Percentiles rank a stretch among this genome's conserved stretches.
phyloP scores from a whole-genome alignment of 805 yeast species.

The Myxozyma neotropica region DNA sequence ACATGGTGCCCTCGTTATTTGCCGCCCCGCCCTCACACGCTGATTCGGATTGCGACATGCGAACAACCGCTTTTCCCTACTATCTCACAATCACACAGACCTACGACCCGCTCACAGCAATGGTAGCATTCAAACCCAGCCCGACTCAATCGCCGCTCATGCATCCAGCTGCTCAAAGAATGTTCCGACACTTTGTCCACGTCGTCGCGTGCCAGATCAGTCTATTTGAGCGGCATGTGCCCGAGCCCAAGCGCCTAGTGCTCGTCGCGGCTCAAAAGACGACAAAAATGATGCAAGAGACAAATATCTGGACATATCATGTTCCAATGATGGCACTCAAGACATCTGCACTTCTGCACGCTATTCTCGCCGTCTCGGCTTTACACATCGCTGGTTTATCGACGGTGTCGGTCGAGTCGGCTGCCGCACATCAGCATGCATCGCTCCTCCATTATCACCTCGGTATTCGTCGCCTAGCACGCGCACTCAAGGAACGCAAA shows the following conservation, averaged over 20 bases:
- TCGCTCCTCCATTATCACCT: constrained; percentile 24
- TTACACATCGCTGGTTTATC: constrained; percentile 14
- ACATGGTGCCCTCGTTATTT: constrained; percentile 16
- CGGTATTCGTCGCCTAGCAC: constrained; percentile 20
- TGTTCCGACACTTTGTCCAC: constrained; percentile 25
- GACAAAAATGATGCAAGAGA: constrained; percentile 3
- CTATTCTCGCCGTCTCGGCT: constrained; percentile 25
- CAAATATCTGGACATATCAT: constrained; percentile 26
- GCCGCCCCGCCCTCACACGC: constrained; percentile 12
- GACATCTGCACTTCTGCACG: constrained; percentile 21
- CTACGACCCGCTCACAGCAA: background rate
- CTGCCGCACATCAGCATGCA: constrained; percentile 16
- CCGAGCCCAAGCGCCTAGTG: constrained; percentile 17
- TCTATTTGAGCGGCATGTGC: constrained; percentile 17
- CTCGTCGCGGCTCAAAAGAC: constrained; percentile 1
- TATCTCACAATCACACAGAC: constrained; percentile 1
- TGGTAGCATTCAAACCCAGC: constrained; percentile 15
- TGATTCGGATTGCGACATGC: background rate
- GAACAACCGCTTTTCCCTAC: constrained; percentile 7
- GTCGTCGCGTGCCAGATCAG: constrained; percentile 23
- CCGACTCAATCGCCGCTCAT: constrained; percentile 21
- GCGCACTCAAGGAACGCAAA: constrained; percentile 6
- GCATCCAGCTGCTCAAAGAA: constrained; percentile 16
- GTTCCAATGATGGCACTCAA: constrained; percentile 26
- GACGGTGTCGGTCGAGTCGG: constrained; percentile 4